Evolutionary conservation across 2,329 filamentous ascomycete species (phyloP), one percentile per base, ranked within the genome.

Genomic region (Exserohilum rostratum): DNA sequence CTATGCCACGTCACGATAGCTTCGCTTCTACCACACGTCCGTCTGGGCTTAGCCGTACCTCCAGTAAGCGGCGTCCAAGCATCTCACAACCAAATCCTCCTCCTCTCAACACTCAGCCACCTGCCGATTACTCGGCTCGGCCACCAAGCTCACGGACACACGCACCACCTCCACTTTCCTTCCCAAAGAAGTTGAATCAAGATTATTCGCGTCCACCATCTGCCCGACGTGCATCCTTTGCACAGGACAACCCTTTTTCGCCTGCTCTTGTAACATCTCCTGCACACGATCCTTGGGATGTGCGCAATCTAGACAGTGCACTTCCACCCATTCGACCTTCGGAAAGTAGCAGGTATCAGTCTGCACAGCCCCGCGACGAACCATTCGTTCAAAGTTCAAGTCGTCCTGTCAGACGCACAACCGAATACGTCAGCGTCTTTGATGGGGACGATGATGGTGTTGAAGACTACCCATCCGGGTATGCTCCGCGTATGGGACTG

Each of bases 241-340:
- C 58, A 6, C 55, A 50, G n/a, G 64, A 65, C 2, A 12, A 40
- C n/a, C 47, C 47, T 11, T 43, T 43, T 18, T 40, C 20, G 6
- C 38, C 29, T 30, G 9, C 46, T 6, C 27, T 37, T 3, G 43
- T 47, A n/a, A 45, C 53, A 13, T 61, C 64, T 7, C 53, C 57
- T 25, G 18, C 55, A 7, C 55, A 35, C 6, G 67, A 67, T 17
- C 60, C 66, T 0, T 73, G 70, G 70, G 69, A 72, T 15, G 33
- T 54, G 4, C 68, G 66, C 27, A 57, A 48, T 27, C 33, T 67
- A 50, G 56, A 52, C 3, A 53, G 59, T 4, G 58, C 62, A 5
- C 55, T 71, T 11, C 69, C 70, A 2, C 17, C 50, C 7, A 25
- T 59, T 0, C 49, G 64, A 0, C 57, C 60, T 5, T 13, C 34